phyloP scores from a whole-genome alignment of 768 basidiomycete species.

The Clavaria fumosa region DNA sequence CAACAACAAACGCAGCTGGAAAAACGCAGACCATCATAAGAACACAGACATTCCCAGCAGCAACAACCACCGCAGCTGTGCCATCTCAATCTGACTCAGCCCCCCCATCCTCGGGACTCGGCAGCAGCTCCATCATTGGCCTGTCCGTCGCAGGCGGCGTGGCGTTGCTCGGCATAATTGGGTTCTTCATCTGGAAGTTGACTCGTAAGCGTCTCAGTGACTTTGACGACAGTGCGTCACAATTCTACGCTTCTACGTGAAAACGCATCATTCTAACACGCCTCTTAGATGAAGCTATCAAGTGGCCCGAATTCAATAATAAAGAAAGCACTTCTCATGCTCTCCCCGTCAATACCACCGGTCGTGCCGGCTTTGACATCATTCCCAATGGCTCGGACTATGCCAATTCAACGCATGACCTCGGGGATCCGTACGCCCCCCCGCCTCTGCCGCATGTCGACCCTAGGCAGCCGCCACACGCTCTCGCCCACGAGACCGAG shows the following conservation, averaged over 20 bases:
- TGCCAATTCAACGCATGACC: constrained; percentile 34
- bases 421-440: constrained; percentile 67
- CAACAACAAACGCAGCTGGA: constrained; percentile 12
- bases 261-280: constrained; percentile 3
- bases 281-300: constrained; percentile 60
- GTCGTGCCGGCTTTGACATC: constrained; percentile 54
- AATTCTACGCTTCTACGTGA: constrained; percentile 6
- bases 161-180: constrained; percentile 51
- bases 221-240: constrained; percentile 66
- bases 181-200: constrained; percentile 78
- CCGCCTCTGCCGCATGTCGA: constrained; percentile 72
- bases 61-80: constrained; percentile 16
- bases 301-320: constrained; percentile 78
- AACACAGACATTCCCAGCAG: constrained; percentile 7
- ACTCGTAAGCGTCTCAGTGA: constrained; percentile 61
- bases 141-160: constrained; percentile 72
- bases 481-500: constrained; percentile 39
- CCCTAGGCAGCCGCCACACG: constrained; percentile 61
- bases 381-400: constrained; percentile 19
- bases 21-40: constrained; percentile 14
- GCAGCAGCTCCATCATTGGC: constrained; percentile 63
- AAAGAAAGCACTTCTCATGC: constrained; percentile 35
- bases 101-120: constrained; percentile 25
- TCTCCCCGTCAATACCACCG: constrained; percentile 54
- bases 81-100: constrained; percentile 12